Base-by-base conservation (phyloP, 2,329 filamentous ascomycete species). In the Penicillium expansum region DNA sequence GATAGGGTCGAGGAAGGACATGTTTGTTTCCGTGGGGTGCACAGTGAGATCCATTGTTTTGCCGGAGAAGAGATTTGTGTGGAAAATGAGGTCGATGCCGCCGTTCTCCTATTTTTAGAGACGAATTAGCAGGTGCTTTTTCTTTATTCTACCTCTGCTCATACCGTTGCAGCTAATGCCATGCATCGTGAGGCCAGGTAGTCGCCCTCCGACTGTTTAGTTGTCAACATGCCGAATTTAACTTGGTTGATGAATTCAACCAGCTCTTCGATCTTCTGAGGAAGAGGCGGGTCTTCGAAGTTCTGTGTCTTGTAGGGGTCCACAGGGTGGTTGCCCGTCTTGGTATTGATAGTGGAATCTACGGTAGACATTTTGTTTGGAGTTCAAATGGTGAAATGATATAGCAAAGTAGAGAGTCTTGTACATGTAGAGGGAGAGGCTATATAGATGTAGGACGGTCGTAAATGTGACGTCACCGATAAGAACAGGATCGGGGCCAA, bases 171-270 rank as follows among this genome's bases (percentile, higher is more conserved):
- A 16, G 90, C 90, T 14, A 96, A 74, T 5, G 90, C 90, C 92
- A 96, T 96, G 73, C 88, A 91, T 62, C 92, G 82, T n/a, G 88
- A 92, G 5, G 88, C 86, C 14, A 96, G 79, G 48, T 86, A 80
- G 13, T 87, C 87, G 0, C 81, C 83, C 35, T 82, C 79, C 2
- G 82, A 86, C 37, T 69, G 58, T 48, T 86, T 82, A 22, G 92
- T 95, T 9, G 91, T 94, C 85, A 96, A 86, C 88, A 96, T 90
- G 74, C 89, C 90, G 71, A 91, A 95, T 77, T 95, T 96, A 79
- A 82, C 83, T 60, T 82, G 80, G 37, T 83, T 81, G 70, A 90
- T 83, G 74, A 96, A 96, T 14, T 80, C 77, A 66, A 82, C 79
- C 38, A 96, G 82, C 58, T 89, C 90, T 57, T 88, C 82, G 61